Base-by-base conservation (phyloP, 129 eudicot genomes). In the Tagetes patula region DNA sequence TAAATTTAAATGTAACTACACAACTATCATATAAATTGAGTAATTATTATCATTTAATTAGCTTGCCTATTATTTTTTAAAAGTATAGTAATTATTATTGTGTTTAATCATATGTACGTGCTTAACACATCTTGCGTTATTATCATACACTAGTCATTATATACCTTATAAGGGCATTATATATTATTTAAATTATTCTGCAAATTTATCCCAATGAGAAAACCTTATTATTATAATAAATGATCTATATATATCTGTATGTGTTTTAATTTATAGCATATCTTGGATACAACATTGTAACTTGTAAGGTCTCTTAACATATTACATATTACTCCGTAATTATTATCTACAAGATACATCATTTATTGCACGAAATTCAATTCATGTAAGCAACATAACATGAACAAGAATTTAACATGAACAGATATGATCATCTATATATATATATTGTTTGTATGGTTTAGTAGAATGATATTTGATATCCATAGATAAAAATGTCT, bases 401-500 rank as follows among this genome's bases (percentile, higher is more conserved):
- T 8, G 67, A 72, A 52, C 42, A 54, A 39, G 42, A 2, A 4
- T 39, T 39, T 39, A 40, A 40, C 13, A 39, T 10, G 65, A 71
- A 62, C 40, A 52, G 27, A 20, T 20, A 20, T 20, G 27, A 20
- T 20, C 27, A 20, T 20, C 27, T 20, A 20, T 20, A 20, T 20
- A 12, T 64, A 47, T 55, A 62, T 37, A 27, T 61, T 63, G 27
- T 20, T 20, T 20, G 27, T 20, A 20, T 73, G 40, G 46, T 73
- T 40, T 14, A 5, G 77, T 42, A 42, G 9, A 42, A 65, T 27
- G 3, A 43, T 47, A 12, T 59, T 64, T 20, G 27, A 20, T 76
- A 62, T 77, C 50, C 40, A 40, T 78, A 50, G 38, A 8, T 14
- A 63, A 60, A 2, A 64, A 71, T 54, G 73, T 53, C 77, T 64